phyloP scores from a whole-genome alignment of 2,329 filamentous ascomycete species.

The Hymenoscyphus linearis region DNA sequence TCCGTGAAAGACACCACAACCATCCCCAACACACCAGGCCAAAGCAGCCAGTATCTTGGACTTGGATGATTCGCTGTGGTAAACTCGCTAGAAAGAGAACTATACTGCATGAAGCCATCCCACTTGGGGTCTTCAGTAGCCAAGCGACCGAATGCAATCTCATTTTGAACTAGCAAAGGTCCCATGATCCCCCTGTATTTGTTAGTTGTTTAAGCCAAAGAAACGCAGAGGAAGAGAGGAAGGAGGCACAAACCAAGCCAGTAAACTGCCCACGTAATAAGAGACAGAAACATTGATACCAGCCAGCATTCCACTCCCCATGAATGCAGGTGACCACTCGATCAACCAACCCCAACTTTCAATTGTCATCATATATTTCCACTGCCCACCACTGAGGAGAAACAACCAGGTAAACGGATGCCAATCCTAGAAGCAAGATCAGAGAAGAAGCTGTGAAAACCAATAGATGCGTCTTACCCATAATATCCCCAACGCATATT shows the following conservation, averaged over 20 bases:
- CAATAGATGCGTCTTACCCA: constrained; percentile 53
- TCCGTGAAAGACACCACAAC: background rate
- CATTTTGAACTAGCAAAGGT: constrained; percentile 21
- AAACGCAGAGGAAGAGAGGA: background rate
- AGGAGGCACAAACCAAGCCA: constrained; percentile 45
- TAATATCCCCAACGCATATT: constrained; percentile 55
- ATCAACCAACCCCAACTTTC: constrained; percentile 60
- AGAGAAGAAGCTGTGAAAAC: constrained; percentile 31
- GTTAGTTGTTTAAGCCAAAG: background rate
- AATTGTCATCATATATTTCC: constrained; percentile 37
- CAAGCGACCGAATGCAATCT: constrained; percentile 32
- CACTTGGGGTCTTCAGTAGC: constrained; percentile 34
- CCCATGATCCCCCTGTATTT: background rate
- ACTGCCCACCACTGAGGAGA: background rate
- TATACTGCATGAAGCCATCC: constrained; percentile 37
- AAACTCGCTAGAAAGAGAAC: constrained; percentile 38
- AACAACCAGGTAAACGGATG: constrained; percentile 2
- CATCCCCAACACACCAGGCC: constrained; percentile 32
- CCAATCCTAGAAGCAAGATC: constrained; percentile 12
- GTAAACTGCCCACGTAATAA: constrained; percentile 47
- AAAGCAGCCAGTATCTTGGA: constrained; percentile 47
- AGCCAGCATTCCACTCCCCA: constrained; percentile 48
- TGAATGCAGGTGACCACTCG: constrained; percentile 56
- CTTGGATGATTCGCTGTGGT: constrained; percentile 34
- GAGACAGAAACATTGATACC: constrained; percentile 51